Evolutionary conservation across 2,329 filamentous ascomycete species (phyloP), one percentile per base, ranked within the genome.

Genomic region (Ophiostoma ulmi): DNA sequence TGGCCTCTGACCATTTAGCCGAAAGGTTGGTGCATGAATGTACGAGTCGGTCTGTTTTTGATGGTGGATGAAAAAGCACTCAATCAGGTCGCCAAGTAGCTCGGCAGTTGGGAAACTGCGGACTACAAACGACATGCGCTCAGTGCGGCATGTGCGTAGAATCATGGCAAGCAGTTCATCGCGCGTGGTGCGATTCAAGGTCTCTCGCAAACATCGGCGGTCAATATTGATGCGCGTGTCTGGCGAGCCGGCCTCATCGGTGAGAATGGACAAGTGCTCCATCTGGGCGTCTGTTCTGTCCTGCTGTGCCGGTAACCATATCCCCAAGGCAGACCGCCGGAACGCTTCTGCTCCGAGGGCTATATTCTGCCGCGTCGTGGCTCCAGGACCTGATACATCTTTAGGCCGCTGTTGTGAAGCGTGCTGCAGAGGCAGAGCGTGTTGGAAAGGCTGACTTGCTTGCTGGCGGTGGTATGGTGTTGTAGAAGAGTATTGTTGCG

Each of bases 151-250:
- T 4, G 85, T 87, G 68, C 83, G 82, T 48, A 92, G 79, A 1
- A 91, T 85, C 71, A 91, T 83, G 13, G 85, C 88, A 70, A 92
- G 80, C 1, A 91, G 83, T 66, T 83, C 84, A 77, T 92, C 90
- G 3, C 88, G 84, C 26, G 80, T 82, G 6, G 83, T 79, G 35
- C 79, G 76, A 38, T 83, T 81, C 22, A 87, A 74, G 64, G 79
- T 82, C 61, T 85, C 82, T 2, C 78, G 75, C 58, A 83, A n/a
- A 7, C 69, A 70, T 20, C 63, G 69, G 3, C 66, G 70, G n/a
- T 67, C 68, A 75, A 14, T 83, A 78, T 66, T 80, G 79, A 73
- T 81, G 78, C 73, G 81, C 73, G 36, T 77, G 77, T 72, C 78
- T 78, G 63, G 78, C 75, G 67, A 78, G 4, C 78, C 75, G 2